Conservation (phyloP, 352 stramenopile genomes). For the Pythium oligandrum region DNA sequence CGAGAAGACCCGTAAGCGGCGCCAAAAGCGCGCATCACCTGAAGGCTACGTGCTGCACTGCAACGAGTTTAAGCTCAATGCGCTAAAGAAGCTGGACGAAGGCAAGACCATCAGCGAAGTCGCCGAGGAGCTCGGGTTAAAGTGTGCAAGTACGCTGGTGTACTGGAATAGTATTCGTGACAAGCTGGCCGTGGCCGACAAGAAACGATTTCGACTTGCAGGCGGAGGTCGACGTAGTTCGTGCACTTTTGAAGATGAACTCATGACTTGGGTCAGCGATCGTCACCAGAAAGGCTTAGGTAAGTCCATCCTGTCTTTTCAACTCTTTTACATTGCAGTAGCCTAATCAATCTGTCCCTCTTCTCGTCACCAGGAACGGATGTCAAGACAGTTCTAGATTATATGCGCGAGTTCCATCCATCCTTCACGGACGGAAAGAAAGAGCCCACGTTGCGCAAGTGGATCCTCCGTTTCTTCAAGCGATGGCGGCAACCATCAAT, state of each 20-base stretch:
- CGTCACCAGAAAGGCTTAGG: slow-evolving; percentile 57
- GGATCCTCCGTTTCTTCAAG: slow-evolving; percentile 82
- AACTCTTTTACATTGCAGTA: too few relatives aligned
- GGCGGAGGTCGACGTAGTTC: slow-evolving; percentile 60
- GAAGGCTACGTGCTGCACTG: slow-evolving; percentile 68
- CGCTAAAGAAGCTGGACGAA: slow-evolving; percentile 60
- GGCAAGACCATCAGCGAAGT: slow-evolving; percentile 60
- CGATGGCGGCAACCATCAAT: slow-evolving; percentile 42
- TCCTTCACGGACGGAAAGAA: slow-evolving; percentile 79
- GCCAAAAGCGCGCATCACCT: slow-evolving; percentile 40
- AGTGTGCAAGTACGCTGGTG: slow-evolving; percentile 60
- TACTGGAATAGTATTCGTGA: slow-evolving; percentile 80
- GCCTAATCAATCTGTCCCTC: too few relatives aligned
- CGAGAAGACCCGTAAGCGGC: slow-evolving; percentile 17
- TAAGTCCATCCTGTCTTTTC: slow-evolving; percentile 2
- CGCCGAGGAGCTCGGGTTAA: slow-evolving; percentile 55
- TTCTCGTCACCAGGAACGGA: slow-evolving; percentile 33
- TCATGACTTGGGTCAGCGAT: slow-evolving; percentile 68
- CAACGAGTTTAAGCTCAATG: slow-evolving; percentile 79
- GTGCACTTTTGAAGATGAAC: slow-evolving; percentile 70
- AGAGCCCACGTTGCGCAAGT: slow-evolving; percentile 71
- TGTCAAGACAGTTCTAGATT: slow-evolving; percentile 64
- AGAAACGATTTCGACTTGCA: slow-evolving; percentile 67
- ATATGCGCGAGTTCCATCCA: slow-evolving; percentile 56
- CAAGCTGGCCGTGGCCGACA: slow-evolving; percentile 62